Evolutionary conservation across 352 stramenopile genomes (phyloP).

Genomic region (Salisapilia sapeloensis): DNA sequence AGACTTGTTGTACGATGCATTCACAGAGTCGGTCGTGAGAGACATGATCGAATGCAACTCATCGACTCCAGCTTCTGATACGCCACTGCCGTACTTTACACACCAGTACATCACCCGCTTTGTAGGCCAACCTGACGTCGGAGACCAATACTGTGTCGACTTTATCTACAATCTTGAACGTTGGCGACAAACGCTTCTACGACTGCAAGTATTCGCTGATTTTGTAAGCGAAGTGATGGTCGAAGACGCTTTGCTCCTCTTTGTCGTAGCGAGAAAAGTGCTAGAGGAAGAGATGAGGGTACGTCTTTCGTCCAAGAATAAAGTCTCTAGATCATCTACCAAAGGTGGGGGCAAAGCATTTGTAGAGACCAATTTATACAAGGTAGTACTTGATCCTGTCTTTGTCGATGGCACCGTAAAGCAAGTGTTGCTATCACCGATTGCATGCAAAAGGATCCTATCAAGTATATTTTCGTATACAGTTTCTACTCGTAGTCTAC

Average conservation of each 20-base stretch:
- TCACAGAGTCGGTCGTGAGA: constrained; percentile 9
- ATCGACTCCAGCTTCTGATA: too few relatives aligned
- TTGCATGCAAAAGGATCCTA: constrained; percentile 27
- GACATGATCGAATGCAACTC: constrained; percentile 1
- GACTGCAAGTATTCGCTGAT: constrained; percentile 20
- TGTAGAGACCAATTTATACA: constrained; percentile 10
- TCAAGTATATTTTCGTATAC: constrained; percentile 16
- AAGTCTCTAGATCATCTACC: constrained; percentile 25
- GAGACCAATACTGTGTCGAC: constrained; percentile 56
- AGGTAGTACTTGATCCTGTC: constrained; percentile 17
- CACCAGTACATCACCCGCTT: constrained; percentile 26
- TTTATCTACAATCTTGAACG: constrained; percentile 51
- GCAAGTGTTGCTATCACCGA: constrained; percentile 16
- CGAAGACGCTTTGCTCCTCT: constrained; percentile 47
- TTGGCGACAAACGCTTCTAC: constrained; percentile 18
- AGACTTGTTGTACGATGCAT: constrained; percentile 53
- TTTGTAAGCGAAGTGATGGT: constrained; percentile 61
- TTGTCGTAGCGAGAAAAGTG: constrained; percentile 20
- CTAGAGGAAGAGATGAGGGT: constrained; percentile 38
- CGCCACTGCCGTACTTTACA: constrained; percentile 44
- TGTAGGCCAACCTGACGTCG: constrained; percentile 27
- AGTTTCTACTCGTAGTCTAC: too few relatives aligned
- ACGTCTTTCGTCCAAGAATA: constrained; percentile 34
- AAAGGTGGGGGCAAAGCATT: constrained; percentile 21
- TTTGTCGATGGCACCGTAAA: constrained; percentile 47